These are phyloP conservation scores for Lentinula edodes DNA, from an alignment of 768 basidiomycete genomes.

Conservation along the genomic window DNA sequence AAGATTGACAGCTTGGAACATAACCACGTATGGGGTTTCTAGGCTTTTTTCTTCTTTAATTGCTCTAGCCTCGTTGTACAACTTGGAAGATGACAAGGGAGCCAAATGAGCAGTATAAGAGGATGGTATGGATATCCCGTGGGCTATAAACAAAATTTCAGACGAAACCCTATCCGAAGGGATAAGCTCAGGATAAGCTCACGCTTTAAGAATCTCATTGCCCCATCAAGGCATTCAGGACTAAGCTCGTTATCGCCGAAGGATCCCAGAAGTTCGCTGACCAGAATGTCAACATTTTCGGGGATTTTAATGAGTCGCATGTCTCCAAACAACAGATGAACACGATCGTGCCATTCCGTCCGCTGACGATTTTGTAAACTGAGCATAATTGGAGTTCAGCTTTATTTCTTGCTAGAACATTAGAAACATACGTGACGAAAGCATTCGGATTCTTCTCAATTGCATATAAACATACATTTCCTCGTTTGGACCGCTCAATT, in stretches of 20 bases:
- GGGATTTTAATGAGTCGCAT: slow-evolving; percentile 85
- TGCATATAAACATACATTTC: slow-evolving; percentile 66
- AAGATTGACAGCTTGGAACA: slow-evolving; percentile 92
- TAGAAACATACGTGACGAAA: slow-evolving; percentile 73
- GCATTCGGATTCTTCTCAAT: slow-evolving; percentile 98
- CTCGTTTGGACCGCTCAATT: slow-evolving; percentile 54
- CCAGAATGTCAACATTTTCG: slow-evolving; percentile 85
- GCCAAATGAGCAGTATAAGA: slow-evolving; percentile 95
- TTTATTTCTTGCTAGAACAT: neutral
- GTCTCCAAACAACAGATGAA: slow-evolving; percentile 87
- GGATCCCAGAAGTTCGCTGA: slow-evolving; percentile 93
- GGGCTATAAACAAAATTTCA: slow-evolving; percentile 40
- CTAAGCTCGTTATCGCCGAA: slow-evolving; percentile 99
- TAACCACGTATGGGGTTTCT: slow-evolving; percentile 98
- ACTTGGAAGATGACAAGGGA: slow-evolving; percentile 89
- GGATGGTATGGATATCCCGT: slow-evolving; percentile 92
- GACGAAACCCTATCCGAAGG: neutral
- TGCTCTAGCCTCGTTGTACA: slow-evolving; percentile 77
- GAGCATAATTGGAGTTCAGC: slow-evolving; percentile 7
- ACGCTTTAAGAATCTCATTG: slow-evolving; percentile 91
- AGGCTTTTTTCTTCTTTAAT: slow-evolving; percentile 63
- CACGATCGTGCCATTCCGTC: slow-evolving; percentile 77
- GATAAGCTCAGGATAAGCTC: no score
- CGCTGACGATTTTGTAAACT: slow-evolving; percentile 83
- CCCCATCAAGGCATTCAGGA: slow-evolving; percentile 97